These are phyloP conservation scores for Russula sp. DNA, from an alignment of 768 basidiomycete species.

Conservation along the genomic window DNA sequence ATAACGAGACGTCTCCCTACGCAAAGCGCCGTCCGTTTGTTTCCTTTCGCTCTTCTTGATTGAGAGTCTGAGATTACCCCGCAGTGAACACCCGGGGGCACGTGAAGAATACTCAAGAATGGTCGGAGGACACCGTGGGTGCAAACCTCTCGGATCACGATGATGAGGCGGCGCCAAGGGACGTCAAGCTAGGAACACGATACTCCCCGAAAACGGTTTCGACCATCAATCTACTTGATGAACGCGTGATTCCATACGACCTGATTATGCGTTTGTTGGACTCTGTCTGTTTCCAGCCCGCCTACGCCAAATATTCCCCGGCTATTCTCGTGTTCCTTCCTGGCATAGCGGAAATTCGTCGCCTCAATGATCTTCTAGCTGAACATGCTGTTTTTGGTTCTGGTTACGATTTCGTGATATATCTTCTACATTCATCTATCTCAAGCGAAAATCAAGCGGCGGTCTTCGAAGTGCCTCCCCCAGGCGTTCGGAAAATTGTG, in stretches of 20 bases:
- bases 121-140: slow-evolving; percentile 67
- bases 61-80: not conserved
- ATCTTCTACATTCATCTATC: slow-evolving; percentile 89
- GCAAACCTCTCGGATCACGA: slow-evolving; percentile 58
- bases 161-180: slow-evolving; percentile 45
- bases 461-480: slow-evolving; percentile 85
- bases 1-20: slow-evolving; percentile 81
- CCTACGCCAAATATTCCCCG: slow-evolving; percentile 56
- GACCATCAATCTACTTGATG: slow-evolving; percentile 84
- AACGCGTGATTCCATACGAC: slow-evolving; percentile 87
- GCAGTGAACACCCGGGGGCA: slow-evolving; percentile 58
- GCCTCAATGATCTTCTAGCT: slow-evolving; percentile 73
- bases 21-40: slow-evolving; percentile 59
- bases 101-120: slow-evolving; percentile 64
- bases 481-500: slow-evolving; percentile 86
- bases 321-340: slow-evolving; percentile 94
- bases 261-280: slow-evolving; percentile 83
- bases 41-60: not conserved
- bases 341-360: slow-evolving; percentile 89
- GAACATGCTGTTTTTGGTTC: slow-evolving; percentile 74
- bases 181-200: slow-evolving; percentile 66
- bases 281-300: slow-evolving; percentile 67
- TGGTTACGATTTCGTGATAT: slow-evolving; percentile 62
- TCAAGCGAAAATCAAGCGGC: slow-evolving; percentile 88
- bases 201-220: slow-evolving; percentile 72